Evolutionary conservation across 768 basidiomycete species (phyloP).

Genomic region (Russula griseocarnosa): DNA sequence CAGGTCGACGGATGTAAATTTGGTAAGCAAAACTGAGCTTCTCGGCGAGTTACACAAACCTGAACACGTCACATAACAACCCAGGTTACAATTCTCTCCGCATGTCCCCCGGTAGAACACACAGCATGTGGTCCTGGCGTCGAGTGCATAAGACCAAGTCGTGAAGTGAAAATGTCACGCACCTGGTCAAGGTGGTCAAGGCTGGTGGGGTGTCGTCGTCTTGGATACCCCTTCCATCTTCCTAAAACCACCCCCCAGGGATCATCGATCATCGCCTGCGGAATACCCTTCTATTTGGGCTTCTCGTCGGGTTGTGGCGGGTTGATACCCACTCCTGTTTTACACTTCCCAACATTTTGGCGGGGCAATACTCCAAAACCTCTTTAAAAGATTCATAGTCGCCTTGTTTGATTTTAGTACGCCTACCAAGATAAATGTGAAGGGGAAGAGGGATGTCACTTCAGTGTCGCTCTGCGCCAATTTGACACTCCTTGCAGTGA

Average conservation of each 20-base stretch:
- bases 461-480: too few species aligned
- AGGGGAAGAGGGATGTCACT: background rate
- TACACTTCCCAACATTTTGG: slow-evolving; percentile 70
- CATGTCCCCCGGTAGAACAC: too few species aligned
- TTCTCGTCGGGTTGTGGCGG: slow-evolving; percentile 38
- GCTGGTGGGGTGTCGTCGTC: slow-evolving; percentile 41
- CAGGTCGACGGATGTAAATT: too few species aligned
- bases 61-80: too few species aligned
- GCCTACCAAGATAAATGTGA: slow-evolving; percentile 55
- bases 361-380: slow-evolving; percentile 36
- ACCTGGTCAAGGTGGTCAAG: slow-evolving; percentile 43
- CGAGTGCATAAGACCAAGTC: slow-evolving; percentile 70
- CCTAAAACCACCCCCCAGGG: slow-evolving; percentile 34
- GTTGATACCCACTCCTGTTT: slow-evolving; percentile 44
- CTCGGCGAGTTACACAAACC: too few species aligned
- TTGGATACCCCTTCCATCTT: slow-evolving; percentile 43
- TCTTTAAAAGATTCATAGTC: slow-evolving; percentile 57
- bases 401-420: slow-evolving; percentile 80
- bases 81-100: too few species aligned
- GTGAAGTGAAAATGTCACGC: slow-evolving; percentile 60
- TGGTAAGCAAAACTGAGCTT: too few species aligned
- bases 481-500: background rate
- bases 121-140: slow-evolving; percentile 60
- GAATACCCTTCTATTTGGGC: slow-evolving; percentile 18
- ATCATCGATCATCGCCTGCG: too few species aligned